Base-by-base conservation (phyloP, 208 protist species). In the Trypanosoma mega region DNA sequence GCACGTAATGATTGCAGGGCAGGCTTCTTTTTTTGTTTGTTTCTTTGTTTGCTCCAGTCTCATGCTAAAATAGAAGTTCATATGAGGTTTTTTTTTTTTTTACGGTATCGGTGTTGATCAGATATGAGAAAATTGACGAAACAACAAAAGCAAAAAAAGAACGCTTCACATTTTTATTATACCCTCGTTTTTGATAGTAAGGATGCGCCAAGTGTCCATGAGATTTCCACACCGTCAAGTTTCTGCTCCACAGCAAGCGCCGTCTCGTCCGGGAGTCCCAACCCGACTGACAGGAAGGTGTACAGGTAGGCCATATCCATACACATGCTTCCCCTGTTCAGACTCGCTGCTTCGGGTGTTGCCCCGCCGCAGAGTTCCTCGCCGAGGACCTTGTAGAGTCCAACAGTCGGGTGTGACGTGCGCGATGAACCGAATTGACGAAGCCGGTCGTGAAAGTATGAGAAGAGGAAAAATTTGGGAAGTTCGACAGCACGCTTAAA, bases 171-270 rank as follows among this genome's bases (percentile, higher is more conserved):
- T 20, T 48, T 29, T n/a, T 48, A 48, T 20, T 18, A n/a, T 23
- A 14, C 21, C 7, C n/a, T 48, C 27, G 4, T 36, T 21, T 27
- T 18, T 23, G 31, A 43, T 1, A 44, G 51, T 46, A 96, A 71
- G 11, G 82, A 90, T 12, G 79, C 76, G 29, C 90, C 90, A 2
- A 96, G 71, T n/a, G 82, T 78, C 90, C 90, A 96, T 18, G 84
- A 76, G 18, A 87, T 72, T 8, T 82, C 70, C 24, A 75, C 63
- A 7, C 74, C 79, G 21, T 66, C 56, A 12, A 96, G 88, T 23
- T 74, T 57, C 29, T 96, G 76, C 1, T 63, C 75, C 29, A 92
- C 78, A 2, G 51, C 36, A 0, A 96, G 30, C 26, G 30, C 20
- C 16, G 63, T 65, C 6, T 56, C 31, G 41, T 90, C 81, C 1